Conservation (phyloP, 179 eudicot species). For the Corrigiola litoralis region DNA sequence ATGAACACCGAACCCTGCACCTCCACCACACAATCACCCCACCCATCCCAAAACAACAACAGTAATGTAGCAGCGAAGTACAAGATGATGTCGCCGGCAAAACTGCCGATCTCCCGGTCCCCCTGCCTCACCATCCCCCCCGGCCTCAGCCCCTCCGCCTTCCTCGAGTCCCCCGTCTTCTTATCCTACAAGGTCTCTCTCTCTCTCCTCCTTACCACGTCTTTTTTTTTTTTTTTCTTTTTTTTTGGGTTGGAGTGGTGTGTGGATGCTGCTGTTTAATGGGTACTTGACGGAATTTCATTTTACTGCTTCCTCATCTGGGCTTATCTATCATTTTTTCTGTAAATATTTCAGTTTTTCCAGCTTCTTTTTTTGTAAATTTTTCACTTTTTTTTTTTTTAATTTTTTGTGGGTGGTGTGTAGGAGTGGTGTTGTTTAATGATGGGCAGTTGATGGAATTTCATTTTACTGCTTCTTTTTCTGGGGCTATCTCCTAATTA, state of each 20-base stretch:
- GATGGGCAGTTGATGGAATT: too few relatives aligned
- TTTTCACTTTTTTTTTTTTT: too few relatives aligned
- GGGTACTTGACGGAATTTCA: background rate
- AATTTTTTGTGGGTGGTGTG: too few relatives aligned
- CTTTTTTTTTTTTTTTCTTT: background rate
- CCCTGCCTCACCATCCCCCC: constrained; percentile 72
- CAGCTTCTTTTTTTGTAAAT: too few relatives aligned
- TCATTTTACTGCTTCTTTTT: too few relatives aligned
- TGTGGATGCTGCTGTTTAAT: background rate
- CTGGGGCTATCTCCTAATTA: too few relatives aligned
- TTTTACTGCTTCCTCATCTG: background rate
- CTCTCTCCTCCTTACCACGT: background rate
- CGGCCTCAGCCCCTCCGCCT: constrained; percentile 83
- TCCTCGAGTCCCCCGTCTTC: constrained; percentile 86
- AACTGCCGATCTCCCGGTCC: constrained; percentile 82
- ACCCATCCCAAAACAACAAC: background rate
- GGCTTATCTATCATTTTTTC: too few relatives aligned
- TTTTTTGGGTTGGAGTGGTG: background rate
- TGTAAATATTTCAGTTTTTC: too few relatives aligned
- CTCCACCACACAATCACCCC: background rate
- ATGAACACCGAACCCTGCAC: constrained; percentile 20
- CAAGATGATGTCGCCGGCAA: constrained; percentile 91
- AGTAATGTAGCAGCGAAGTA: constrained; percentile 59
- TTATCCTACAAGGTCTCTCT: constrained; percentile 70
- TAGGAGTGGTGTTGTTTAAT: too few relatives aligned